Conservation (phyloP, 176 grass and related monocot genomes). For the Puccinellia tenuiflora region DNA sequence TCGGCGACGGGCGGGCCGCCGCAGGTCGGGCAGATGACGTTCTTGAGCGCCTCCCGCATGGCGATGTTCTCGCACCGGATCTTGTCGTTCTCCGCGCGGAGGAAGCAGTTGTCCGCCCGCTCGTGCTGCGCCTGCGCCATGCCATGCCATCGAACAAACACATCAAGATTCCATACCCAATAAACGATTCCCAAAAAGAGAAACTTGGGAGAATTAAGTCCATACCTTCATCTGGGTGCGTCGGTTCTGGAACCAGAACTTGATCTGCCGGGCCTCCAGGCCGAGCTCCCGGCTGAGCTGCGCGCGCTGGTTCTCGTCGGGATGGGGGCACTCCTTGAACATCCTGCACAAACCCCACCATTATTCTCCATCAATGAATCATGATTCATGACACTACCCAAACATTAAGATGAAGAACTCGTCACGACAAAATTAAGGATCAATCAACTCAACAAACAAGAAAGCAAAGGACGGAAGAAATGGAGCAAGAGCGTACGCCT, state of each 20-base stretch:
- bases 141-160: background rate
- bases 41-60: slow-evolving; percentile 90
- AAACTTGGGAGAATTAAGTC: background rate
- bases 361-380: background rate
- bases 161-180: background rate
- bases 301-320: slow-evolving; percentile 93
- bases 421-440: background rate
- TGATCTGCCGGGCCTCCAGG: slow-evolving; percentile 92
- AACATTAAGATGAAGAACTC: background rate
- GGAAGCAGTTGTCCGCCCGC: slow-evolving; percentile 81
- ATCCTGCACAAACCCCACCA: slow-evolving; percentile 38
- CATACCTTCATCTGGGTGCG: slow-evolving; percentile 97
- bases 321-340: slow-evolving; percentile 98
- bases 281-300: slow-evolving; percentile 77
- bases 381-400: background rate
- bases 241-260: slow-evolving; percentile 99
- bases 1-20: slow-evolving; percentile 67
- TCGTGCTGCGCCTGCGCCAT: slow-evolving; percentile 73
- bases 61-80: slow-evolving; percentile 97
- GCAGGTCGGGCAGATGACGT: slow-evolving; percentile 81
- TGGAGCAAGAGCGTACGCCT: slow-evolving; percentile 48
- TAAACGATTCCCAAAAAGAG: background rate
- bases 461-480: background rate
- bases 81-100: slow-evolving; percentile 93
- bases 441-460: background rate